Conservation (phyloP, 2,329 filamentous ascomycete genomes). For the Zopfia rhizophila region DNA sequence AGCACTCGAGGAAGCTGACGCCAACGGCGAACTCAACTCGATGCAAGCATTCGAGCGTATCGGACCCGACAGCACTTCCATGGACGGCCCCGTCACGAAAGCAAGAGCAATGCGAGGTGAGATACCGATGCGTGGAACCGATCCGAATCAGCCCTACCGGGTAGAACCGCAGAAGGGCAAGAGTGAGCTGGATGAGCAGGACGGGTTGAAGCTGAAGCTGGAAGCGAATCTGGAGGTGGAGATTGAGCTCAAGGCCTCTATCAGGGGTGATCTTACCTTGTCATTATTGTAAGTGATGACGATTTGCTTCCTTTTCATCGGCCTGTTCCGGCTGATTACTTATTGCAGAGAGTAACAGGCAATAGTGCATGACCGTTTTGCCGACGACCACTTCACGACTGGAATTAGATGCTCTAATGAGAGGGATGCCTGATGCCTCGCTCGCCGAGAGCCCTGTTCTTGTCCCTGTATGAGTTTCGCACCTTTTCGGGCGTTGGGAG, state of each 20-base stretch:
- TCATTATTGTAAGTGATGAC: slow-evolving; percentile 73
- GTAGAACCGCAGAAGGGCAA: slow-evolving; percentile 53
- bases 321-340: slow-evolving; percentile 20
- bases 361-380: slow-evolving; percentile 34
- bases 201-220: slow-evolving; percentile 76
- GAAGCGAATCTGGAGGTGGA: slow-evolving; percentile 85
- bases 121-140: slow-evolving; percentile 63
- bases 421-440: slow-evolving; percentile 2
- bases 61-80: slow-evolving; percentile 64
- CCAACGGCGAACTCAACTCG: slow-evolving; percentile 58
- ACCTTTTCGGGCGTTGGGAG: slow-evolving; percentile 24
- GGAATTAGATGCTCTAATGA: slow-evolving; percentile 12
- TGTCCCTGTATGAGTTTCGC: slow-evolving; percentile 9
- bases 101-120: slow-evolving; percentile 65
- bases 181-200: slow-evolving; percentile 62
- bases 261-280: slow-evolving; percentile 84
- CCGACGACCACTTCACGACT: slow-evolving; percentile 3
- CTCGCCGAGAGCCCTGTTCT: not conserved
- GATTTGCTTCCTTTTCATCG: not conserved
- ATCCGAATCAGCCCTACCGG: slow-evolving; percentile 61
- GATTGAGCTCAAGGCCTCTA: slow-evolving; percentile 85
- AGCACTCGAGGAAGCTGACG: slow-evolving; percentile 63
- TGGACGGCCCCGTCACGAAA: slow-evolving; percentile 66
- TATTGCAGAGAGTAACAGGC: slow-evolving; percentile 30
- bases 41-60: slow-evolving; percentile 66